A percentile compares a stretch with the other conserved stretches of the same genome.
Conservation (phyloP, 345 rosid species). For the Syzygium oleosum region DNA sequence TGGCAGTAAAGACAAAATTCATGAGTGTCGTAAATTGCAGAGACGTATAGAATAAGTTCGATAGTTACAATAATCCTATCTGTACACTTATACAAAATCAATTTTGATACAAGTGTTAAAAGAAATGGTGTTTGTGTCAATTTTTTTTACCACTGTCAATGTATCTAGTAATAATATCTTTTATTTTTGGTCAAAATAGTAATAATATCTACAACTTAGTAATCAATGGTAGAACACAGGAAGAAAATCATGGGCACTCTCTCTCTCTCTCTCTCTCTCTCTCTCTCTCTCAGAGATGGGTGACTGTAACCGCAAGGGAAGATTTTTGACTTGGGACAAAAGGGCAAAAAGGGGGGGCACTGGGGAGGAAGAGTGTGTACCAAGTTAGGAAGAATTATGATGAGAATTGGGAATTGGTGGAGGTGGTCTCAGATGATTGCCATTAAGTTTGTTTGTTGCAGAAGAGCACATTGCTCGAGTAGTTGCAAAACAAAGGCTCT, state of each 20-base stretch:
- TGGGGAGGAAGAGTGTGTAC: neutral
- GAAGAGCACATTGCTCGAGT: neutral
- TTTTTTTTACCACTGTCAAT: neutral
- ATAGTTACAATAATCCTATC: fast-evolving
- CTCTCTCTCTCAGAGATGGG: neutral
- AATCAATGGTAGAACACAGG: neutral
- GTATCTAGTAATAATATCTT: neutral
- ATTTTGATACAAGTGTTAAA: neutral
- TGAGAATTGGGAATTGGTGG: neutral
- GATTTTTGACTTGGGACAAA: neutral
- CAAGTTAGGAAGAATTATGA: neutral
- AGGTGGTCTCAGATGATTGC: neutral
- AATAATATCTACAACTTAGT: neutral
- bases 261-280: no score
- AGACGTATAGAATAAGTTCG: fast-evolving
- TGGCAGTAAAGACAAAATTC: fast-evolving
- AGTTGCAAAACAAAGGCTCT: neutral
- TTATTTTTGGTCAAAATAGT: neutral
- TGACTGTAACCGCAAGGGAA: neutral
- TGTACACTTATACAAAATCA: fast-evolving
- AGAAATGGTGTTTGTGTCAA: neutral
- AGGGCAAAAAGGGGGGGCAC: neutral
- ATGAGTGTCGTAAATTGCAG: fast-evolving
- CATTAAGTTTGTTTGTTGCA: neutral
- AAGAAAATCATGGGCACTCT: neutral